Conservation (phyloP, 2,329 filamentous ascomycete species). For the Dothistroma septosporum region DNA sequence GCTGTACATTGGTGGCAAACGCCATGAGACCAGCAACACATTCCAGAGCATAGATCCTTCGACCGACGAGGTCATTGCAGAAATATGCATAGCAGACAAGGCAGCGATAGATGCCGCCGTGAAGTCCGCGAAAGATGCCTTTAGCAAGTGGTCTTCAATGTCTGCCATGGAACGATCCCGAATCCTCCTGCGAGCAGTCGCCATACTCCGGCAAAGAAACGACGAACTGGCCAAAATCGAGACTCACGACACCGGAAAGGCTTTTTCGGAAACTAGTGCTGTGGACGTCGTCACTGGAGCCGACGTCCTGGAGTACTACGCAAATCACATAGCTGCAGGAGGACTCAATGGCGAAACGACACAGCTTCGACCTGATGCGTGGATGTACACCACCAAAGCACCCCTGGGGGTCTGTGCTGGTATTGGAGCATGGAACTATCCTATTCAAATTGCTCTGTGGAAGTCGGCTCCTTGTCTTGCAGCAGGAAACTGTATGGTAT, state of each 20-base stretch:
- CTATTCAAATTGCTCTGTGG: constrained; percentile 86
- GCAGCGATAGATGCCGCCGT: constrained; percentile 69
- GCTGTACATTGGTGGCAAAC: constrained; percentile 71
- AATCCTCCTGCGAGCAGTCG: constrained; percentile 71
- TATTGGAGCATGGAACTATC: constrained; percentile 90
- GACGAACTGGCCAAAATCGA: constrained; percentile 75
- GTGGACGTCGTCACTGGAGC: constrained; percentile 80
- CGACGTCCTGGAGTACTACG: constrained; percentile 83
- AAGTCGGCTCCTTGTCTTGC: constrained; percentile 82
- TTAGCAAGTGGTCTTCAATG: constrained; percentile 71
- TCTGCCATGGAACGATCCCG: constrained; percentile 70
- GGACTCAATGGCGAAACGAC: constrained; percentile 77
- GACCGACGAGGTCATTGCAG: constrained; percentile 63
- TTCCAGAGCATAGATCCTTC: constrained; percentile 74
- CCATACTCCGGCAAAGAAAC: constrained; percentile 69
- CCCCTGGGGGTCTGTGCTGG: constrained; percentile 78
- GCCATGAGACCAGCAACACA: constrained; percentile 56
- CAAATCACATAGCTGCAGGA: constrained; percentile 70
- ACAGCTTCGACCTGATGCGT: constrained; percentile 68
- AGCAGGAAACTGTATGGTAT: constrained; percentile 84
- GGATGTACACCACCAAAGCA: constrained; percentile 78
- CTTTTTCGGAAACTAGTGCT: constrained; percentile 76
- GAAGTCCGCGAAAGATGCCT: constrained; percentile 65
- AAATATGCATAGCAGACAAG: constrained; percentile 55
- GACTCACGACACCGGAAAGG: constrained; percentile 81